Percentiles rank a stretch among this genome's conserved stretches.
Conservation (phyloP, 1,284 basidiomycete genomes). For the Mycena citricolor region DNA sequence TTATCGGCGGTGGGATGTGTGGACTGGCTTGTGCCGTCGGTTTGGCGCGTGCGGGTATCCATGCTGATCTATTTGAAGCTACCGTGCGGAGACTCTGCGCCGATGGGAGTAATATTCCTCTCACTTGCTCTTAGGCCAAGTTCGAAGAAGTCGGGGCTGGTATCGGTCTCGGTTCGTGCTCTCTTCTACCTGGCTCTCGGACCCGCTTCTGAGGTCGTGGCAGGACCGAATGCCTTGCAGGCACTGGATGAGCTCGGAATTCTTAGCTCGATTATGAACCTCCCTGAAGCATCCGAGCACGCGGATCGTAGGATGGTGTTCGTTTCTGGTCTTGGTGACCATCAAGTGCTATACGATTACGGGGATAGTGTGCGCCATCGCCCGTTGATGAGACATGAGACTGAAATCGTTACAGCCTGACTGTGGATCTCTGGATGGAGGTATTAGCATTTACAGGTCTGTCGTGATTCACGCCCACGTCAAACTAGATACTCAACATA, state of each 20-base stretch:
- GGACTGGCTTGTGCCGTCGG: constrained; percentile 48
- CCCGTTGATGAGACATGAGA: no score
- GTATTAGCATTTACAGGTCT: constrained; percentile 46
- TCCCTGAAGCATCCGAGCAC: constrained; percentile 34
- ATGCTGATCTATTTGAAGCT: constrained; percentile 51
- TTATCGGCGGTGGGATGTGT: constrained; percentile 55
- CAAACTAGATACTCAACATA: not conserved
- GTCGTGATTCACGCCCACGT: no score
- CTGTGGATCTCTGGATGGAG: no score
- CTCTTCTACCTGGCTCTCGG: not conserved
- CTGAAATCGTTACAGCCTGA: no score
- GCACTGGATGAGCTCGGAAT: constrained; percentile 46
- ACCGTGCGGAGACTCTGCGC: no score
- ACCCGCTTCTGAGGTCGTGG: not conserved
- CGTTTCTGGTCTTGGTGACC: constrained; percentile 40
- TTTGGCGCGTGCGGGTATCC: constrained; percentile 43
- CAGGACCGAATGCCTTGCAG: constrained; percentile 52
- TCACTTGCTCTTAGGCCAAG: constrained; percentile 38
- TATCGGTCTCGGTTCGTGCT: constrained; percentile 46
- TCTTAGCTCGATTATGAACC: constrained; percentile 39
- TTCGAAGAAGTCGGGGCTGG: constrained; percentile 56
- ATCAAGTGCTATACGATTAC: constrained; percentile 48
- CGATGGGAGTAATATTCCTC: not conserved
- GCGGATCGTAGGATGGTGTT: constrained; percentile 39
- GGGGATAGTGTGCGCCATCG: constrained; percentile 27